Base-by-base conservation (phyloP, 371 early-diverging fungal species). In the Haplosporangium sp. region DNA sequence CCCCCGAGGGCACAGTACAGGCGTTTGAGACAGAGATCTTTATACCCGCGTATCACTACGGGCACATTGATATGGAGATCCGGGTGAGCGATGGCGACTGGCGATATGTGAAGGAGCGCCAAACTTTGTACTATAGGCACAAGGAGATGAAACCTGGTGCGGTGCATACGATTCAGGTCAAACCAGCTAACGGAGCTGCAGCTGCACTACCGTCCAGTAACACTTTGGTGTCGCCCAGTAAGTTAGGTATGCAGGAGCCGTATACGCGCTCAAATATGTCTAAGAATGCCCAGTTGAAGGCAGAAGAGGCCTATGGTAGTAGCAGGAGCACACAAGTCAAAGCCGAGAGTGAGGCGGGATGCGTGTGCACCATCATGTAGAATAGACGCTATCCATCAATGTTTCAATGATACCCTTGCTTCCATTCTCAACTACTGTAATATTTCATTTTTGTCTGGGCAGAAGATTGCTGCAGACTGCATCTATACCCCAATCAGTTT, bases 21-120 rank as follows among this genome's bases (percentile, higher is more conserved):
- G 64, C 69, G 61, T 74, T 73, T 50, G 77, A 82, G 9, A 89
- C 91, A 4, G 93, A 92, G 71, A 84, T 94, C 0, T 93, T 86
- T 81, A 81, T 93, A 13, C 94, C 94, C 23, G 79, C 76, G 51
- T 93, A 86, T 67, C 94, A 94, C 65, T 94, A 86, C 73, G 82
- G 83, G n/a, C 72, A 80, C 23, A 65, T 79, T 11, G 47, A 59
- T 5, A 54, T 90, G 29, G 75, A 82, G 52, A 86, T 91, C 10
- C 61, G 81, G 18, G 85, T 86, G 9, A 86, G 86, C 6, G 86
- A 87, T 64, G 94, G 94, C 6, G 83, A 83, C 53, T 93, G 90
- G 86, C 73, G 82, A 16, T 93, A 92, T 67, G 79, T 86, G 48
- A 79, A 81, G 58, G 85, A 86, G 7, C 69, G 83, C 45, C 92